These are phyloP conservation scores for Fusarium udum DNA, from an alignment of 2,329 filamentous ascomycete genomes.

Conservation along the genomic window DNA sequence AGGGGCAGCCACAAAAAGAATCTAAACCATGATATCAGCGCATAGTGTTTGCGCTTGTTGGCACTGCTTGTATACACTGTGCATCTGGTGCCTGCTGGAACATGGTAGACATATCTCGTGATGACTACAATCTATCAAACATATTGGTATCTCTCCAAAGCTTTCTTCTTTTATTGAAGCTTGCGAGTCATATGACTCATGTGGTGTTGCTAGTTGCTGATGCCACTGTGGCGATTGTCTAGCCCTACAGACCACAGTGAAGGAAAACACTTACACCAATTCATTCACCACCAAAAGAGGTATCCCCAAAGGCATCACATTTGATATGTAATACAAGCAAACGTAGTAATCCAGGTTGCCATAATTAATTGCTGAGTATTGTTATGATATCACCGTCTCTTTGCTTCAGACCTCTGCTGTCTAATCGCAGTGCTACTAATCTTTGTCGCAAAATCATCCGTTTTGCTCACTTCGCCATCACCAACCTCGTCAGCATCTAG, in stretches of 20 bases:
- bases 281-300: not conserved
- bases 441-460: constrained; percentile 74
- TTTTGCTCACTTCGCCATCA: constrained; percentile 52
- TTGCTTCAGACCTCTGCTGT: not conserved
- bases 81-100: constrained; percentile 30
- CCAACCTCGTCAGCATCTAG: constrained; percentile 66
- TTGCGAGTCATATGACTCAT: not conserved
- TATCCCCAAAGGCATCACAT: not conserved
- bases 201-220: not conserved
- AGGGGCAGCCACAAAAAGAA: constrained; percentile 41
- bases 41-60: constrained; percentile 38
- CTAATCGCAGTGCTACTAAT: constrained; percentile 58
- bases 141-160: not conserved
- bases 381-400: not conserved
- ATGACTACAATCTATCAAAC: not conserved
- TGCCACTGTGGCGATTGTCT: not conserved
- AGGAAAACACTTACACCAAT: not conserved
- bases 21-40: constrained; percentile 43
- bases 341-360: accelerated
- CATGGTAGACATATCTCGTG: not conserved
- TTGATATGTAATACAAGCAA: not conserved
- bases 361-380: not conserved
- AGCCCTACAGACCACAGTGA: not conserved
- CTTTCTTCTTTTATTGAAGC: not conserved
- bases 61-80: constrained; percentile 22